Evolutionary conservation across 352 stramenopile genomes (phyloP).

Genomic region (Globisporangium lucens): DNA sequence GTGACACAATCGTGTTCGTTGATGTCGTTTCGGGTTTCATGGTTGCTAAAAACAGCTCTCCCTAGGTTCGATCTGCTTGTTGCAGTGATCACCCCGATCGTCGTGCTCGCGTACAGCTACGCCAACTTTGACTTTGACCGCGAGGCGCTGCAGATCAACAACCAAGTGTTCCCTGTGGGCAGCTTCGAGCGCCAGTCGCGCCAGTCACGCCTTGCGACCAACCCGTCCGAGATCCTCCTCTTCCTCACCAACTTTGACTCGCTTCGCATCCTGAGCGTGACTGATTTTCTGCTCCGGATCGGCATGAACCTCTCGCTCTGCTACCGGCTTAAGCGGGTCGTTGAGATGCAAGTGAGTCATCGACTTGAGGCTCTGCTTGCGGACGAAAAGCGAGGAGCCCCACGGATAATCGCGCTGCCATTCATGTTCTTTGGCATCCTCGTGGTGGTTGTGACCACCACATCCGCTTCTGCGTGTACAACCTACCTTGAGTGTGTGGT

Average conservation of each 20-base stretch:
- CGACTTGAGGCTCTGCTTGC: too few relatives aligned
- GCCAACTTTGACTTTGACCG: constrained; percentile 30
- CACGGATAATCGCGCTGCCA: neutral
- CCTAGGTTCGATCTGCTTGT: constrained; percentile 28
- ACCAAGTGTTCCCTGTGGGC: constrained; percentile 21
- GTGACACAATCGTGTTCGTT: too few relatives aligned
- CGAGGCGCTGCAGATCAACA: constrained; percentile 21
- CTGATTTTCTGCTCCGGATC: constrained; percentile 19
- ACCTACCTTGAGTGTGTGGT: constrained; percentile 27
- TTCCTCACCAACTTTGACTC: constrained; percentile 33
- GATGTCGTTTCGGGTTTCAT: too few relatives aligned
- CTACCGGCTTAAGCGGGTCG: constrained; percentile 22
- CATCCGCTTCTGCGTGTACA: constrained; percentile 9
- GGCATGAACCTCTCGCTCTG: neutral
- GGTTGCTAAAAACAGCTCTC: too few relatives aligned
- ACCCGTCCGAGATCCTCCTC: constrained; percentile 24
- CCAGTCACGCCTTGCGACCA: constrained; percentile 14
- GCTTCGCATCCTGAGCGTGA: constrained; percentile 23
- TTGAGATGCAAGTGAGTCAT: constrained; percentile 21
- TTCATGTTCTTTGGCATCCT: constrained; percentile 20
- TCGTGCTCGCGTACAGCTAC: constrained; percentile 22
- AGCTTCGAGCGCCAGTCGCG: constrained; percentile 30
- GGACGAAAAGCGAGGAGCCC: too few relatives aligned
- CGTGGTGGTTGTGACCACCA: constrained; percentile 8
- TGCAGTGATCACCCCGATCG: constrained; percentile 26